Conservation (phyloP, 73 alveolate species). For the Stentor roeselii region DNA sequence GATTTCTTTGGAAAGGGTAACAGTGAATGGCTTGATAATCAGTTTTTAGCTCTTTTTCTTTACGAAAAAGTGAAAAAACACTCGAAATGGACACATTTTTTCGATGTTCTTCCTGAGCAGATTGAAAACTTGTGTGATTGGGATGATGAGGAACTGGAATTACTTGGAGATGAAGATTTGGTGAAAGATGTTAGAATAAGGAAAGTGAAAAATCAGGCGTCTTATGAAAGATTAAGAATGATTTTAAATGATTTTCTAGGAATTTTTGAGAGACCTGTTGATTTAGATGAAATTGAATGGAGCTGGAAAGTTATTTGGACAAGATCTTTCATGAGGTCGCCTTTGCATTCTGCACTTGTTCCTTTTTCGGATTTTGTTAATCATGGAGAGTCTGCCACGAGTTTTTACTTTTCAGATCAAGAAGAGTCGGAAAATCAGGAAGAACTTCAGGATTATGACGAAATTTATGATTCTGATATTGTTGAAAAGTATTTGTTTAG, state of each 20-base stretch:
- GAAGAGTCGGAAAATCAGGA: not conserved
- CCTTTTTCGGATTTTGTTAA: conserved; percentile 18
- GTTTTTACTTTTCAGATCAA: not conserved
- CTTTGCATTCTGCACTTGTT: not conserved
- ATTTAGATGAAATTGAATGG: not conserved
- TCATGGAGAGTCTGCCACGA: not conserved
- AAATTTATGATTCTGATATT: not conserved
- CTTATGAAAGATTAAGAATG: not conserved
- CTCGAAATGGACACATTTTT: conserved; percentile 32
- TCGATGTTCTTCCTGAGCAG: conserved; percentile 41
- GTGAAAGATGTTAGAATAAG: not conserved
- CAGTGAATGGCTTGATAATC: not conserved
- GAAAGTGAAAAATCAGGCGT: not conserved
- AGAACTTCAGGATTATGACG: not conserved
- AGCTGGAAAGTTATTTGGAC: not conserved
- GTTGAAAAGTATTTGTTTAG: not conserved
- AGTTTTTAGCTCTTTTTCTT: not conserved
- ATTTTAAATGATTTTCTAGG: not conserved
- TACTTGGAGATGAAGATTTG: conserved; percentile 32
- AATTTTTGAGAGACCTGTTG: not conserved
- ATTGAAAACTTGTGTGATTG: conserved; percentile 37
- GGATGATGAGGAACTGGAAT: conserved; percentile 43
- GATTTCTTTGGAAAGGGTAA: not conserved
- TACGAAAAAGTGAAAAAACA: not conserved
- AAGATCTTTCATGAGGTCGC: not conserved